Conservation (phyloP, 148 eudicot genomes). For the Drosera capensis region DNA sequence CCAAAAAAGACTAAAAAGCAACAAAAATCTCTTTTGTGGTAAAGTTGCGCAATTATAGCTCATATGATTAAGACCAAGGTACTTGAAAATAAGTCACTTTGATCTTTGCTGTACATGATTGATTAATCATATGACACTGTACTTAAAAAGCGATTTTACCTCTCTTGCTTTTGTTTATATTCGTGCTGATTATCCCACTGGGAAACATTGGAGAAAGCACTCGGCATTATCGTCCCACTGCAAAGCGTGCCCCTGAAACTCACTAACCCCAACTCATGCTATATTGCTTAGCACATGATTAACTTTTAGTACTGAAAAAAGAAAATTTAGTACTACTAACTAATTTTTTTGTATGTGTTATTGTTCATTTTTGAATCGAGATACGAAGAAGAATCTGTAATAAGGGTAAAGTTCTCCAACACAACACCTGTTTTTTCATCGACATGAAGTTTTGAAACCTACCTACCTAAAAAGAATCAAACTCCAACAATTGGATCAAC, state of each 20-base stretch:
- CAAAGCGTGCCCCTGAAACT: slow-evolving; percentile 87
- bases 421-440: too few species aligned
- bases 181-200: not conserved
- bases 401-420: too few species aligned
- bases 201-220: not conserved
- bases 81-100: slow-evolving; percentile 23
- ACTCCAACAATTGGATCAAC: too few species aligned
- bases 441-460: too few species aligned
- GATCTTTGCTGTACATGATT: slow-evolving; percentile 5
- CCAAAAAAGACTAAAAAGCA: not conserved
- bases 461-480: too few species aligned
- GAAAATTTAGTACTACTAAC: too few species aligned
- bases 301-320: too few species aligned
- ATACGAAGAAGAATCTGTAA: too few species aligned
- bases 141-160: slow-evolving; percentile 30
- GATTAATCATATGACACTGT: slow-evolving; percentile 11
- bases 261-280: too few species aligned
- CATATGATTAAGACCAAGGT: slow-evolving; percentile 27
- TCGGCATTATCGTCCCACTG: slow-evolving; percentile 58
- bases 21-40: not conserved
- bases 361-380: too few species aligned
- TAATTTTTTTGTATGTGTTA: too few species aligned
- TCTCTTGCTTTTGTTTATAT: slow-evolving; percentile 13
- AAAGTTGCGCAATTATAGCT: slow-evolving; percentile 29
- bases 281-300: too few species aligned